phyloP scores from a whole-genome alignment of 2,329 filamentous ascomycete species.

The Phymatotrichopsis omnivora region DNA sequence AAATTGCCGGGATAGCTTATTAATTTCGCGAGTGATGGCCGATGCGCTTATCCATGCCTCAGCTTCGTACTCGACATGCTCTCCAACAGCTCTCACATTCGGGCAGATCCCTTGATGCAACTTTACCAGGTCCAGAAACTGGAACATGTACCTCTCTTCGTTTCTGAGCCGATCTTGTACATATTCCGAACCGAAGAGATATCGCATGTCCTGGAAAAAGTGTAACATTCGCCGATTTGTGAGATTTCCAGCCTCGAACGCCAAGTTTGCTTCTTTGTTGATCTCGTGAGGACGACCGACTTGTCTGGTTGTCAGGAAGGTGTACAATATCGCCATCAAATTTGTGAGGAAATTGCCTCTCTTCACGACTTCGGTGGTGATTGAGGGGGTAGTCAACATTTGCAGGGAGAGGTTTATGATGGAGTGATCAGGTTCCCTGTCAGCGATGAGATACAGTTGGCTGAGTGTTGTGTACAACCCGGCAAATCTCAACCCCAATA shows the following conservation, averaged over 20 bases:
- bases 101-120: slow-evolving; percentile 95
- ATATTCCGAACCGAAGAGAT: slow-evolving; percentile 77
- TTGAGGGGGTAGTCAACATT: slow-evolving; percentile 92
- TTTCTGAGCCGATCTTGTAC: slow-evolving; percentile 75
- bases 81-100: slow-evolving; percentile 80
- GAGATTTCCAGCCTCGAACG: slow-evolving; percentile 88
- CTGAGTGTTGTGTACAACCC: slow-evolving; percentile 88
- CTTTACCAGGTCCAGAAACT: slow-evolving; percentile 92
- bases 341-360: slow-evolving; percentile 92
- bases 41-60: slow-evolving; percentile 97
- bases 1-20: slow-evolving; percentile 78
- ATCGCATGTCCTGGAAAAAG: slow-evolving; percentile 91
- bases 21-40: slow-evolving; percentile 87
- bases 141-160: slow-evolving; percentile 78
- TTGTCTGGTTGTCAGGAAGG: slow-evolving; percentile 90
- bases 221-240: slow-evolving; percentile 95
- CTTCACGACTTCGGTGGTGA: slow-evolving; percentile 90
- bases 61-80: slow-evolving; percentile 96
- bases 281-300: slow-evolving; percentile 90
- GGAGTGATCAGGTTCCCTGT: slow-evolving; percentile 92
- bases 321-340: slow-evolving; percentile 91
- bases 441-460: slow-evolving; percentile 89
- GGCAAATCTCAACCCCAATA: slow-evolving; percentile 85
- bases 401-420: slow-evolving; percentile 97
- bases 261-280: slow-evolving; percentile 71